Evolutionary conservation across 176 grass and related monocot genomes (phyloP), one percentile per base, ranked within the genome.

Genomic region (Oryza nivara): DNA sequence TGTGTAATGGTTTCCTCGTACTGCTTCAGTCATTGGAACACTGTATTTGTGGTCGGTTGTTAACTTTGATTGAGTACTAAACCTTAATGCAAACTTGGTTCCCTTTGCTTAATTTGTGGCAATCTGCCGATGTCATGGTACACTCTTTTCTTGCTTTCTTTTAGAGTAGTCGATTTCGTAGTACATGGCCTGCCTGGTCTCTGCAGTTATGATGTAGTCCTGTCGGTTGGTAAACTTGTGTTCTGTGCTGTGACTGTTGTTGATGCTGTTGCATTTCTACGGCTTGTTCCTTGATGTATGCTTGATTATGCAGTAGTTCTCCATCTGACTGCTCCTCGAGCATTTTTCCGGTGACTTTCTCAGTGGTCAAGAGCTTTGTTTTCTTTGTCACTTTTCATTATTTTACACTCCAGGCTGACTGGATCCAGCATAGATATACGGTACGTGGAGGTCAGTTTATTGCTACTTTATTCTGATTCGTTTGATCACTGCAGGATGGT

Each of bases 1-100:
- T 32, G 70, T 84, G 85, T 87, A 91, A 87, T 79, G 43, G 40
- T 75, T 91, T 36, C 61, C 65, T 76, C 75, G 69, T 47, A 71
- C 75, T 46, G 81, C 52, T 80, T 87, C 49, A 6, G 81, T 84
- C 79, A 87, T 76, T 87, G 7, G 17, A 32, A 80, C 70, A 48
- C 47, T 70, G 16, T 75, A 45, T 74, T 68, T 74, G 68, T 49
- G 75, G 72, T 79, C 3, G 65, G 64, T 83, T 44, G 75, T 86
- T 80, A 43, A 76, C 76, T 84, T 66, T 5, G 51, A 61, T 61
- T 6, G 9, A 26, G 19, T 46, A 41, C 76, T 78, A 78, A 40
- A 85, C 74, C 65, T 20, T 78, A 11, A 68, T 87, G 80, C 11
- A 71, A 67, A 87, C 75, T 38, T 87, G 73, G 67, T 65, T 78